Evolutionary conservation across 495 filamentous ascomycete species (phyloP).

Genomic region (Alectoria sarmentosa): DNA sequence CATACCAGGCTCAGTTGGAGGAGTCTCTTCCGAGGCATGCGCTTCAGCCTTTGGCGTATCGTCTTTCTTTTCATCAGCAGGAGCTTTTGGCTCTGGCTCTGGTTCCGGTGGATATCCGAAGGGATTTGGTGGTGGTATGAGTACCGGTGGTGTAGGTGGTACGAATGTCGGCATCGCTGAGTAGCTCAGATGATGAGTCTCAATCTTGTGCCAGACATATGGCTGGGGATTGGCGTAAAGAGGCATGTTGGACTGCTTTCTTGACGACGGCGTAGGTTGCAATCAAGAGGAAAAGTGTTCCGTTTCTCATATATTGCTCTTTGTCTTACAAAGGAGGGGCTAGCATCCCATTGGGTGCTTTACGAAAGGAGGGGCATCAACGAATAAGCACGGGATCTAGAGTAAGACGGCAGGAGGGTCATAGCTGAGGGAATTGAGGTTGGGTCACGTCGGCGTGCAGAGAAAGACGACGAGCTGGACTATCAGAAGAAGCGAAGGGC

Average conservation of each 20-base stretch:
- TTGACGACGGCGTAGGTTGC: background rate
- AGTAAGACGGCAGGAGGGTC: background rate
- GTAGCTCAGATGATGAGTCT: slow-evolving; percentile 4
- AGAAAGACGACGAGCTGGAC: background rate
- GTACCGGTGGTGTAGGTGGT: slow-evolving; percentile 8
- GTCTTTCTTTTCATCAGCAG: background rate
- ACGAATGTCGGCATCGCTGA: slow-evolving; percentile 1
- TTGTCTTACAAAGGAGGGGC: background rate
- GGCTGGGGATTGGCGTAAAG: background rate
- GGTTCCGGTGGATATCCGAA: background rate
- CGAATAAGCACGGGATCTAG: slow-evolving; percentile 6
- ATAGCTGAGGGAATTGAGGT: background rate
- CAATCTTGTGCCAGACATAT: slow-evolving; percentile 12
- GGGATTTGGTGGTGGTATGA: slow-evolving; percentile 3
- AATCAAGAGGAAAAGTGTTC: background rate
- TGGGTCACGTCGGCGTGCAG: background rate
- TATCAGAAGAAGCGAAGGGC: slow-evolving; percentile 4
- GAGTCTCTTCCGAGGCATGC: background rate
- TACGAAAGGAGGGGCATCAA: slow-evolving; percentile 11
- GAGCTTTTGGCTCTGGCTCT: slow-evolving; percentile 7
- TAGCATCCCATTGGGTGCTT: slow-evolving; percentile 12
- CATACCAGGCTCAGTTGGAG: slow-evolving; percentile 8
- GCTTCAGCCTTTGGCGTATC: slow-evolving; percentile 1
- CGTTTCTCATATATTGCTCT: background rate
- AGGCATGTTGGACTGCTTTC: slow-evolving; percentile 2